Percentiles rank a stretch among this genome's conserved stretches.
Conservation (phyloP, 1,284 basidiomycete genomes). For the Hymenochaete sp. region DNA sequence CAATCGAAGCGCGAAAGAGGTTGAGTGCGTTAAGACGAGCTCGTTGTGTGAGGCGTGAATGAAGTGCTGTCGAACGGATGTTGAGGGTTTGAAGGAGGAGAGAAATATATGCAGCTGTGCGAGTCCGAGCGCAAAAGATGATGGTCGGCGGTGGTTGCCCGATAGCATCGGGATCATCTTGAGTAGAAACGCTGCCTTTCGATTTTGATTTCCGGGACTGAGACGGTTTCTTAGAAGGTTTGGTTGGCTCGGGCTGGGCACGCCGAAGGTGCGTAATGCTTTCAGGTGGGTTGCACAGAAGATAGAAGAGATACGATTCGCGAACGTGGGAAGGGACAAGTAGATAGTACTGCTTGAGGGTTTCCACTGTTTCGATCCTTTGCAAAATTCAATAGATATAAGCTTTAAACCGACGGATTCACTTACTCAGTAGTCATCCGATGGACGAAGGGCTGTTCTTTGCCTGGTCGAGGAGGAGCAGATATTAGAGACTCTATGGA, state of each 20-base stretch:
- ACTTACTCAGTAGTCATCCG: constrained; percentile 70
- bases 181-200: constrained; percentile 22
- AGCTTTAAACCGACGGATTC: constrained; percentile 1
- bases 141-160: constrained; percentile 84
- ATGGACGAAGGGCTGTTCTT: constrained; percentile 83
- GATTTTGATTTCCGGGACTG: constrained; percentile 25
- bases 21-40: constrained; percentile 79
- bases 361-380: constrained; percentile 80
- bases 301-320: constrained; percentile 86
- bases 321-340: constrained; percentile 93
- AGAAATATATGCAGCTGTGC: constrained; percentile 87
- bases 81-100: constrained; percentile 68
- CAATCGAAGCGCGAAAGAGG: constrained; percentile 80
- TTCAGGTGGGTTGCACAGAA: constrained; percentile 83
- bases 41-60: constrained; percentile 88
- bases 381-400: background rate
- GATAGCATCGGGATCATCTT: constrained; percentile 43
- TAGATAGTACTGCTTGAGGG: constrained; percentile 83
- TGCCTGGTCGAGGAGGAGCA: constrained; percentile 71
- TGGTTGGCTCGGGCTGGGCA: constrained; percentile 41
- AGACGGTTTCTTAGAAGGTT: constrained; percentile 26
- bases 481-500: constrained; percentile 78
- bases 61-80: constrained; percentile 83
- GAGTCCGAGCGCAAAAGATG: constrained; percentile 85
- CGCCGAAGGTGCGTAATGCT: constrained; percentile 61